Base-by-base conservation (phyloP, 345 rosid species). In the Lepidium aucheri region DNA sequence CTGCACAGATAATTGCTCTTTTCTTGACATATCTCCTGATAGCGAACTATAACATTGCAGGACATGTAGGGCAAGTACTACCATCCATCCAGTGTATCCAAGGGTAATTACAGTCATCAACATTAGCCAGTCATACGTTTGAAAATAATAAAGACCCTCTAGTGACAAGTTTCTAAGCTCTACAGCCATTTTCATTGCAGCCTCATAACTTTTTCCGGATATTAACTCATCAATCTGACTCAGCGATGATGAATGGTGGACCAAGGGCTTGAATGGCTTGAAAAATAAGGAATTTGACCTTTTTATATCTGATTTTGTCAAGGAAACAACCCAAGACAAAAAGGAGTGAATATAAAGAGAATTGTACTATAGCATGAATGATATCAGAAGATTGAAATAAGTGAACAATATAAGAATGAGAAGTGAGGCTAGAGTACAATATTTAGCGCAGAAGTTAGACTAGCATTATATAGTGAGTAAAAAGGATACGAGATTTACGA, bases 51-150 rank as follows among this genome's bases (percentile, higher is more conserved):
- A 89, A 53, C 88, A 84, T 74, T 82, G 91, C 69, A 92, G 83
- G 75, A 92, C 91, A 60, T 89, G 96, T 68, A 92, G 84, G 74
- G 85, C 69, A 44, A 92, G 89, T 78, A 81, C 85, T 52, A 85
- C 66, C 93, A 92, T 92, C 96, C 96, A 92, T 65, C 97, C 97
- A 73, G 84, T 43, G 72, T 92, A 92, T 46, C 96, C 98, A 74
- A 89, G 88, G 63, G 90, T 87, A 41, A 92, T 79, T 17, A 81
- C 76, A 52, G 90, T 81, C 97, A 92, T 92, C 82, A 92, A 80
- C 97, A 86, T 86, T 72, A 89, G 76, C 96, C 95, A 92, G 68
- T 92, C 98, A 66, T 92, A 92, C 7, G 98, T 92, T 73, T 92
- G 98, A 77, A 85, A 92, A 82, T 89, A 92, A 53, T 89, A 95